Conservation (phyloP, 1,139 yeast genomes). For the Lizanozyma gosingica region DNA sequence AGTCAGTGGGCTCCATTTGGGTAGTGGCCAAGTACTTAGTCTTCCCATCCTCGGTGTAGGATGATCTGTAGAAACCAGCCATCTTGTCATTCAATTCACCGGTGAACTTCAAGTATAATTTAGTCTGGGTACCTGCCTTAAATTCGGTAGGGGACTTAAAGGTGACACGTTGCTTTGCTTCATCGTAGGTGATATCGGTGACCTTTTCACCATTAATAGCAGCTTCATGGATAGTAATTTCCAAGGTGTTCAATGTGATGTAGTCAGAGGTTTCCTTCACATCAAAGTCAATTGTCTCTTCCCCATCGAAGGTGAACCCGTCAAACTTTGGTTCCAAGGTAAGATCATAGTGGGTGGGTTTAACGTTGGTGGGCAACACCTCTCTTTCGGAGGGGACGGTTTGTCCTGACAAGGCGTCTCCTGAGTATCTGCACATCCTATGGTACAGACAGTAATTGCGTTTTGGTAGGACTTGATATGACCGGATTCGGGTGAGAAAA, state of each 20-base stretch:
- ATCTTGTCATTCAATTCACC: conserved; percentile 72
- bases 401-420: conserved; percentile 2
- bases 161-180: conserved; percentile 54
- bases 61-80: conserved; percentile 83
- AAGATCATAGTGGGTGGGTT: conserved; percentile 63
- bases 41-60: conserved; percentile 53
- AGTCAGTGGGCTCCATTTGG: conserved; percentile 86
- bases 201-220: conserved; percentile 29
- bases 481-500: too few species aligned
- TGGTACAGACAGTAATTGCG: background rate
- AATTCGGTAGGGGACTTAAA: conserved; percentile 49
- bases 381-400: conserved; percentile 38
- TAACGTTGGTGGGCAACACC: conserved; percentile 64
- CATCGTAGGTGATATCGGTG: conserved; percentile 30
- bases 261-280: conserved; percentile 46
- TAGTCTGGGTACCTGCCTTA: conserved; percentile 30
- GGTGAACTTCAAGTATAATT: conserved; percentile 47
- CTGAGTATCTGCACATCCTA: background rate
- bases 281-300: conserved; percentile 52
- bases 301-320: conserved; percentile 63
- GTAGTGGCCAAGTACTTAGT: conserved; percentile 67
- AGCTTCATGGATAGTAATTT: conserved; percentile 52
- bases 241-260: conserved; percentile 54
- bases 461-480: too few species aligned
- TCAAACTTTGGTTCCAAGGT: conserved; percentile 67